phyloP scores from a whole-genome alignment of 2,329 filamentous ascomycete species.

The Tolypocladium tropicale region DNA sequence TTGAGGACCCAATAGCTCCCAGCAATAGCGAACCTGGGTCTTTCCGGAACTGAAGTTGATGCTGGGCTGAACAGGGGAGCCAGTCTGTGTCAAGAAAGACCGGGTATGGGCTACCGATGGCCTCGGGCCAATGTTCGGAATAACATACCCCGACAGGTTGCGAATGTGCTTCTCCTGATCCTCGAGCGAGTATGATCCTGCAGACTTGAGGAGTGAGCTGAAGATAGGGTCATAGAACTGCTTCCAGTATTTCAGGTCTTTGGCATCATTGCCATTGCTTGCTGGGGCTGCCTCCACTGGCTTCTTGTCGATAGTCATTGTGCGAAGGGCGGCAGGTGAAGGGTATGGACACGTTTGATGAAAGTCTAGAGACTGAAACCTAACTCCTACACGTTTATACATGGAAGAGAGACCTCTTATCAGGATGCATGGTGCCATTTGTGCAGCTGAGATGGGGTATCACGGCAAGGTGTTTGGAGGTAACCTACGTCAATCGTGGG shows the following conservation, averaged over 20 bases:
- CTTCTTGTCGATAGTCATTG: neutral
- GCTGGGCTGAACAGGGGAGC: conserved; percentile 4
- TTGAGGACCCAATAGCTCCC: conserved; percentile 5
- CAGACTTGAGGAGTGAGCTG: conserved; percentile 3
- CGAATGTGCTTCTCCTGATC: conserved; percentile 4
- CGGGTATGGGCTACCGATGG: conserved; percentile 1
- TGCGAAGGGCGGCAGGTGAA: neutral
- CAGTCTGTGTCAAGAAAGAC: conserved; percentile 3
- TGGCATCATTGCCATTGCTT: neutral
- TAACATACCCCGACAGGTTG: neutral
- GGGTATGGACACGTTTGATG: neutral
- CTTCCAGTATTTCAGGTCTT: conserved; percentile 4
- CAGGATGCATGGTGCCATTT: no score
- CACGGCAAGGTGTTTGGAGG: no score
- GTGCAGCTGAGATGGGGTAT: neutral
- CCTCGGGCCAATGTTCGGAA: conserved; percentile 6
- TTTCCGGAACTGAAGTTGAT: conserved; percentile 3
- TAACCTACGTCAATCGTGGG: neutral
- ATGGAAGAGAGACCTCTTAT: neutral
- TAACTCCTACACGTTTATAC: neutral
- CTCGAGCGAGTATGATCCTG: conserved; percentile 2
- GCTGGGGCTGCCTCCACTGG: neutral
- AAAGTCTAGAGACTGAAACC: neutral
- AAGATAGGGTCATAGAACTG: neutral
- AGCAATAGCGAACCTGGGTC: conserved; percentile 5